Evolutionary conservation across 345 rosid genomes (phyloP).

Genomic region (Aquilaria sinensis): DNA sequence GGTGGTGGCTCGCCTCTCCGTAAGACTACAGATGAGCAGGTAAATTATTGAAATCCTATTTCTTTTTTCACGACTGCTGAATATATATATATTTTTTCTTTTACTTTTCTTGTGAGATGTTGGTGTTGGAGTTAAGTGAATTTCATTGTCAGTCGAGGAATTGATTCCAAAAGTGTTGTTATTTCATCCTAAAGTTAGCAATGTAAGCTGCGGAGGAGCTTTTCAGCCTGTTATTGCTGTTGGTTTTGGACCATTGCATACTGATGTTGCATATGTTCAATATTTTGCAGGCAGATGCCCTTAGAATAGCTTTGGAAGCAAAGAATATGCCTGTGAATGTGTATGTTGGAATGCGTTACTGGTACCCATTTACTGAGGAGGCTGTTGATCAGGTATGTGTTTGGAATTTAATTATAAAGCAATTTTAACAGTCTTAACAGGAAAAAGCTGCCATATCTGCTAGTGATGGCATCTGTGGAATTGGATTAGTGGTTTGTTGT

Average conservation of each 20-base stretch:
- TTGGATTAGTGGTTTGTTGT: not conserved
- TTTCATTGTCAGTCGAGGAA: too few species aligned
- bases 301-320: constrained; percentile 50
- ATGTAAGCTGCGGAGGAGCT: not conserved
- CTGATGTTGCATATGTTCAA: not conserved
- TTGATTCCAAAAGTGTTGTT: not conserved
- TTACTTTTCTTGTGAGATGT: not conserved
- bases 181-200: not conserved
- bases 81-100: too few species aligned
- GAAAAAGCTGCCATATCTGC: not conserved
- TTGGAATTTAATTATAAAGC: not conserved
- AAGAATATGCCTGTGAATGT: constrained; percentile 57
- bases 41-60: constrained; percentile 7
- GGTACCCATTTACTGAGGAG: constrained; percentile 93
- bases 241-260: not conserved
- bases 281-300: constrained; percentile 58
- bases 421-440: not conserved
- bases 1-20: constrained; percentile 96
- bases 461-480: not conserved
- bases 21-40: constrained; percentile 85
- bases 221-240: not conserved
- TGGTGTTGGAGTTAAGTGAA: not conserved
- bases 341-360: constrained; percentile 88
- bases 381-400: constrained; percentile 68
- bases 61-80: not conserved